Base-by-base conservation (phyloP, 2,329 filamentous ascomycete species). In the Neofusicoccum cordaticola region DNA sequence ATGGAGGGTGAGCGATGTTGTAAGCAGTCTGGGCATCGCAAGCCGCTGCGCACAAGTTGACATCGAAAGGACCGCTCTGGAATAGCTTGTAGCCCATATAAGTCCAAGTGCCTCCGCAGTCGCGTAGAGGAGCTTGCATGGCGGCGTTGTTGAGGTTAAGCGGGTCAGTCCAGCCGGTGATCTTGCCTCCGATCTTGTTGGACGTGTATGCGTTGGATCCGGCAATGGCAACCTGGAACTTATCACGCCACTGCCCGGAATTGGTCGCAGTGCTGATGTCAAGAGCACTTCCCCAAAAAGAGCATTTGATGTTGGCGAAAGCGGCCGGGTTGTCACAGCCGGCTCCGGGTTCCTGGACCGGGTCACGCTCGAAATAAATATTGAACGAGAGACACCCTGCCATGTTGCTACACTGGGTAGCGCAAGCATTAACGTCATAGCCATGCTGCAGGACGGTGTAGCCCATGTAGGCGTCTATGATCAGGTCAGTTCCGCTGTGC, bases 241-340 rank as follows among this genome's bases (percentile, higher is more conserved):
- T 39, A 4, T 64, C 45, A 1, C 68, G 66, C 22, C 66, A 69
- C 37, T 74, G 69, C 1, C 72, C 73, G 6, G 65, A 57, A 60
- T 74, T 74, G 44, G 66, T 66, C 41, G 70, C 70, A 19, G 70
- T 70, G 3, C 53, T 60, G 11, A 64, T 13, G 19, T 53, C 66
- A 17, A 75, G 69, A 7, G 69, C 68, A 22, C 71, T 70, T 27
- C 70, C 69, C 70, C 69, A 75, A 57, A 73, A 68, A 7, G 70
- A 70, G 45, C 74, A 75, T 57, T 72, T 74, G 66, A 51, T 62
- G 35, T 50, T 62, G 9, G 37, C 35, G n/a, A 50, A 41, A 27
- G 53, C 41, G 15, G 34, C 41, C 3, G 70, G 69, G 22, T 72
- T 66, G 2, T 56, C 19, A 63, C 71, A 72, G 6, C 63, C 60